Evolutionary conservation across 306 rosid genomes (phyloP), one percentile per base, ranked within the genome.

Genomic region (Trifolium pratense): DNA sequence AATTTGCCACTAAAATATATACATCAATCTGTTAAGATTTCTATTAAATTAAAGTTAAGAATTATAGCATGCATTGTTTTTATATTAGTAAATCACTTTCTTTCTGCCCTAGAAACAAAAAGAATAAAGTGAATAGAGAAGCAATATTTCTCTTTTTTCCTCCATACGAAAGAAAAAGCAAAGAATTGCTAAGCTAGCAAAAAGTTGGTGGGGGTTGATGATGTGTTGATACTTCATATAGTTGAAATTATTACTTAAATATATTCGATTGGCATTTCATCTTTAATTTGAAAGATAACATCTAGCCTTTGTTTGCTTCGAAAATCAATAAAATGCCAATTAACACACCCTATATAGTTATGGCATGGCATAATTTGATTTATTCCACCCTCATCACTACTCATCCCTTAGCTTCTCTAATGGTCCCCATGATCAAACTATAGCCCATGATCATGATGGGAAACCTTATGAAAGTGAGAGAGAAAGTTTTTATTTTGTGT

Each of bases 261-360:
- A 66, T 79, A 82, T 86, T 86, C 79, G 75, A 82, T 82, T 71
- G 82, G 75, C 90, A 88, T 80, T 86, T 72, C 84, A 80, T 49
- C 79, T 77, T 84, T 82, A 82, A 81, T 75, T 88, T 82, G 79
- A 81, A 88, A 78, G 71, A 77, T 67, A 74, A 81, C 71, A 59
- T 69, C 80, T 58, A 58, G 39, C 77, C 75, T 56, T 88, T 84
- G 81, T 84, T 88, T 86, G 76, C 78, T 32, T 69, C 79, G 66
- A 42, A 79, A 77, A 81, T 79, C 86, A 79, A 84, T 66, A 76
- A 68, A 81, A 81, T 81, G 79, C 84, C 84, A 78, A 85, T 80
- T 70, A 70, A 73, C 80, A 63, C 37, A 34, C 37, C 37, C 49
- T 43, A 43, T 43, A 43, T 57, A 32, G 17, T 70, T 75, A 49